These are phyloP conservation scores for Barnettozyma sucrosica DNA, from an alignment of 805 yeast genomes.

Conservation along the genomic window DNA sequence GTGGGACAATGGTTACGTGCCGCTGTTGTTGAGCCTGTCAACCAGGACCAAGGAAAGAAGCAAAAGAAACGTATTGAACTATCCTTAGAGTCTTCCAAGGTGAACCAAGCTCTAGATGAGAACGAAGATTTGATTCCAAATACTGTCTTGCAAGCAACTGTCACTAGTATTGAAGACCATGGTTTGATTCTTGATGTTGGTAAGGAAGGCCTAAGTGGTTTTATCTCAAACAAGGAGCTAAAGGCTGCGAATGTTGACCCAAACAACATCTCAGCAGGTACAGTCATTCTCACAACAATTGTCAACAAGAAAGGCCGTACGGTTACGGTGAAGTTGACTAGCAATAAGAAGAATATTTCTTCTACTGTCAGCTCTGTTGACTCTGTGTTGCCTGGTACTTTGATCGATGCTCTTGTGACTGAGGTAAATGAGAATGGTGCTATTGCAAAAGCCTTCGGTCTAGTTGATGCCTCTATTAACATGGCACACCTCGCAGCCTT, in stretches of 20 bases:
- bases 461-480: constrained; percentile 65
- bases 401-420: constrained; percentile 67
- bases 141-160: constrained; percentile 65
- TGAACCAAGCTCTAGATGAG: constrained; percentile 49
- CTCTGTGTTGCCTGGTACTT: constrained; percentile 78
- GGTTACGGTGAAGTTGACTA: constrained; percentile 47
- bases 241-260: constrained; percentile 32
- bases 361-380: constrained; percentile 66
- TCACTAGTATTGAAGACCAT: constrained; percentile 84
- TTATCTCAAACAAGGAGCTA: constrained; percentile 67
- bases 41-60: constrained; percentile 27
- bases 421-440: constrained; percentile 59
- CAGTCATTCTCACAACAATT: constrained; percentile 60
- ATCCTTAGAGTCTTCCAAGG: constrained; percentile 66
- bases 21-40: constrained; percentile 50
- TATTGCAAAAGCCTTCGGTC: constrained; percentile 66
- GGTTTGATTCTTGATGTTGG: constrained; percentile 80
- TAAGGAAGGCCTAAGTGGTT: constrained; percentile 51
- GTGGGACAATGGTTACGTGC: constrained; percentile 89
- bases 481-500: constrained; percentile 56
- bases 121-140: constrained; percentile 63
- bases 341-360: constrained; percentile 41
- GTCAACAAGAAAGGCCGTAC: constrained; percentile 48
- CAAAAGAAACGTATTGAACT: constrained; percentile 60
- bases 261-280: constrained; percentile 47